These are phyloP conservation scores for Telfairia occidentalis DNA, from an alignment of 331 rosid species.

Conservation along the genomic window DNA sequence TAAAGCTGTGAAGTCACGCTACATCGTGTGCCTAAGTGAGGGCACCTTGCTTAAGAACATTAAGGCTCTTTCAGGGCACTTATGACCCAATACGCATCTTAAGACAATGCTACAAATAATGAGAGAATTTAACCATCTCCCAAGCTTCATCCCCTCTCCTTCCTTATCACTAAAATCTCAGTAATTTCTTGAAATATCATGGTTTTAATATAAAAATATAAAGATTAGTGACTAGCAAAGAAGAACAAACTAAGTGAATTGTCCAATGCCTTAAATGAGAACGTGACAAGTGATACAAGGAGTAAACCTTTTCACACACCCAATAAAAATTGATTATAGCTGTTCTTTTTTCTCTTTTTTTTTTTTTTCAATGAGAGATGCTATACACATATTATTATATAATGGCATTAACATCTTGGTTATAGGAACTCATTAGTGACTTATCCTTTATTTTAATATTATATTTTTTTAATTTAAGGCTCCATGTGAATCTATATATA, in stretches of 20 bases:
- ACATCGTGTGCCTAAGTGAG: neutral
- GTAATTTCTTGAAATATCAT: too few relatives aligned
- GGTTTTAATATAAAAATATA: too few relatives aligned
- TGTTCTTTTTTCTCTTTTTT: neutral
- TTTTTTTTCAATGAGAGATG: neutral
- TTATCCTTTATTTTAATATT: neutral
- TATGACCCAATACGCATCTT: neutral
- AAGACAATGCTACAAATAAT: neutral
- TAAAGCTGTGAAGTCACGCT: neutral
- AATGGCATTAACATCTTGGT: too few relatives aligned
- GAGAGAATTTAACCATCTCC: neutral
- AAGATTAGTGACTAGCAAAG: neutral
- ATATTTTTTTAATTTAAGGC: neutral
- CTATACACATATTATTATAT: too few relatives aligned
- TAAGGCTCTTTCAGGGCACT: neutral
- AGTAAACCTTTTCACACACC: neutral
- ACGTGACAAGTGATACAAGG: neutral
- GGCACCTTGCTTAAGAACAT: neutral
- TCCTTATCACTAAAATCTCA: neutral
- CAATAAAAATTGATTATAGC: neutral
- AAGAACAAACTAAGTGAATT: neutral
- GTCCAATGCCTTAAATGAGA: neutral
- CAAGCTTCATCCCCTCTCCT: neutral
- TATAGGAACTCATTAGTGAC: neutral
- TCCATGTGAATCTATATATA: neutral